These are phyloP conservation scores for Linnemannia zychae DNA, from an alignment of 192 early-diverging fungal genomes.

Conservation along the genomic window DNA sequence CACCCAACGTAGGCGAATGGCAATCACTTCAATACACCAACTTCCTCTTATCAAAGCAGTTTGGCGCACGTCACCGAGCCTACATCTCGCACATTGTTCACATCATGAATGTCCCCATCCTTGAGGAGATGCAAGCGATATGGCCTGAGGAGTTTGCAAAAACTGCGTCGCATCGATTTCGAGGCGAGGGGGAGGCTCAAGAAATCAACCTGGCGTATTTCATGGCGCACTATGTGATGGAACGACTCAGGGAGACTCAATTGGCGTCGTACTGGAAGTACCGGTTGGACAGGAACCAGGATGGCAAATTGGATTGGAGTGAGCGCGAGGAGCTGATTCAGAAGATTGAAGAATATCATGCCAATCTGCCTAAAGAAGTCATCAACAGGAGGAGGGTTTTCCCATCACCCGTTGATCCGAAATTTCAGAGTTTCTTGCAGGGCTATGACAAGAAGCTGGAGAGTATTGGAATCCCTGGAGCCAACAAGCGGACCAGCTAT, in stretches of 20 bases:
- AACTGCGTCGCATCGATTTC: slow-evolving; percentile 56
- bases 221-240: slow-evolving; percentile 59
- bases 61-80: slow-evolving; percentile 49
- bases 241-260: slow-evolving; percentile 54
- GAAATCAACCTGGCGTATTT: slow-evolving; percentile 52
- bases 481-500: slow-evolving; percentile 14
- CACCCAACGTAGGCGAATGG: slow-evolving; percentile 37
- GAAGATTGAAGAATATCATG: slow-evolving; percentile 12
- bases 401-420: background rate
- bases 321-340: slow-evolving; percentile 43
- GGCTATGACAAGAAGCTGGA: background rate
- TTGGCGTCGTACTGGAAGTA: slow-evolving; percentile 50
- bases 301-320: slow-evolving; percentile 35
- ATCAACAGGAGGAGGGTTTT: background rate
- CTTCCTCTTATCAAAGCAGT: slow-evolving; percentile 49
- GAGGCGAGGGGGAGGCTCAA: slow-evolving; percentile 35
- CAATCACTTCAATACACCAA: slow-evolving; percentile 50
- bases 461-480: background rate
- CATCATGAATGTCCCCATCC: slow-evolving; percentile 37
- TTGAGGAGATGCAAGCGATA: slow-evolving; percentile 42
- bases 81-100: slow-evolving; percentile 51
- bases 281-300: slow-evolving; percentile 48
- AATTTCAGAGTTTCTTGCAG: slow-evolving; percentile 12
- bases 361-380: background rate
- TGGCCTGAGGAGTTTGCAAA: slow-evolving; percentile 54